Evolutionary conservation across 148 eudicot genomes (phyloP), one percentile per base, ranked within the genome.

Genomic region (Pouteria glomerata): DNA sequence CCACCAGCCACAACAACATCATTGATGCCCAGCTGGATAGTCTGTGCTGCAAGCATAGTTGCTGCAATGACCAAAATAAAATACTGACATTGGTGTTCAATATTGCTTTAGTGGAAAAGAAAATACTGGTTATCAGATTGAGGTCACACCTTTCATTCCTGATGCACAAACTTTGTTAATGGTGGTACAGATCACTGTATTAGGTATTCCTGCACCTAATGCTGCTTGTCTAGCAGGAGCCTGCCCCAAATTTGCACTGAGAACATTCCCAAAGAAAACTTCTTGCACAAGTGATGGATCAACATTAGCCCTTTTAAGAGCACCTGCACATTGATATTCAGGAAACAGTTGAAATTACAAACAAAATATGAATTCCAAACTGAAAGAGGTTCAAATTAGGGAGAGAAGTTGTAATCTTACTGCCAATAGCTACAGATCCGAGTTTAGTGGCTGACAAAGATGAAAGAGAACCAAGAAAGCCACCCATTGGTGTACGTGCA

Each of bases 191-290:
- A 83, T 77, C 13, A 95, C 98, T 47, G 90, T 69, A 78, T 95
- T 83, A 48, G 98, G 82, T 65, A 95, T 87, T 33, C 98, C 97
- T 57, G 97, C 97, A 76, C 98, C 98, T 66, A 95, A 70, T 76
- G 98, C 97, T 52, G 98, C 98, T 75, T 95, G 98, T 75, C 98
- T 86, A 45, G 98, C 98, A 15, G 98, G 98, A 68, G 97, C 98
- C 79, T 95, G 98, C 23, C 98, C 98, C 72, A 95, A 77, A 74
- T 95, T 95, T 58, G 98, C 98, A 66, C 91, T 85, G 45, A 95
- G 96, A 68, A 95, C 98, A 84, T 95, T 95, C 59, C 98, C 98
- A 67, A 95, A 89, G 75, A 83, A 72, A 57, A 95, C 97, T 82
- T 95, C 98, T 82, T 95, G 86, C 19, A 95, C 98, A 55, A 91